These are phyloP conservation scores for Podosphaera aphanis DNA, from an alignment of 2,329 filamentous ascomycete genomes.

Conservation along the genomic window DNA sequence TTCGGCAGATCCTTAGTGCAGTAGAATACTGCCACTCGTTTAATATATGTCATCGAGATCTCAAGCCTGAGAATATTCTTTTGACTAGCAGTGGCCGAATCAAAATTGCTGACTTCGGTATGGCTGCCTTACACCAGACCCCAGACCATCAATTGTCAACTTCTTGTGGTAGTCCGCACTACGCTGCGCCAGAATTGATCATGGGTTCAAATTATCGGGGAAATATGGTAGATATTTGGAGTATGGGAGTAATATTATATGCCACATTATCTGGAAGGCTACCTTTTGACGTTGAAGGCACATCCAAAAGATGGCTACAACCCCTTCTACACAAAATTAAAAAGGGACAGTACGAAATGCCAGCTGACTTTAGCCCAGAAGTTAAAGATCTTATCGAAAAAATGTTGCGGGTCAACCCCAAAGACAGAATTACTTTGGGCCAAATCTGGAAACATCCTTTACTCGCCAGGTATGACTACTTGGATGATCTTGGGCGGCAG, in stretches of 20 bases:
- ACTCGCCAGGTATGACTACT: slow-evolving; percentile 59
- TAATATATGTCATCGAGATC: slow-evolving; percentile 84
- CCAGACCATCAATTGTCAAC: slow-evolving; percentile 59
- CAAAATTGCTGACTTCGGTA: slow-evolving; percentile 93
- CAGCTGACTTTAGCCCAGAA: slow-evolving; percentile 37
- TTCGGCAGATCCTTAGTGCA: slow-evolving; percentile 80
- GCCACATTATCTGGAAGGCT: slow-evolving; percentile 65
- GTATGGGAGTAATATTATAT: slow-evolving; percentile 71
- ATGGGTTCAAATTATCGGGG: slow-evolving; percentile 57
- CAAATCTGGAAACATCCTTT: slow-evolving; percentile 74
- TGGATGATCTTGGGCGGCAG: slow-evolving; percentile 29
- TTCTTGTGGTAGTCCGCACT: slow-evolving; percentile 88
- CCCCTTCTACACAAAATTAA: slow-evolving; percentile 38
- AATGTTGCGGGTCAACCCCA: slow-evolving; percentile 60
- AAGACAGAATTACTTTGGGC: slow-evolving; percentile 52
- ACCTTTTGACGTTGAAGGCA: slow-evolving; percentile 43
- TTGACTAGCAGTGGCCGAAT: slow-evolving; percentile 53
- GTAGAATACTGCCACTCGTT: slow-evolving; percentile 83
- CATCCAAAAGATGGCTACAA: slow-evolving; percentile 20
- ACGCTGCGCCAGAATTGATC: slow-evolving; percentile 82
- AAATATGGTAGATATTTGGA: slow-evolving; percentile 82
- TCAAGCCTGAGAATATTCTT: slow-evolving; percentile 94
- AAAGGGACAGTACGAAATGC: slow-evolving; percentile 36
- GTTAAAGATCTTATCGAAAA: slow-evolving; percentile 55
- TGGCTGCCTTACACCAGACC: slow-evolving; percentile 78